Evolutionary conservation across 2,329 filamentous ascomycete species (phyloP).

Genomic region (Colletotrichum eremochloae): DNA sequence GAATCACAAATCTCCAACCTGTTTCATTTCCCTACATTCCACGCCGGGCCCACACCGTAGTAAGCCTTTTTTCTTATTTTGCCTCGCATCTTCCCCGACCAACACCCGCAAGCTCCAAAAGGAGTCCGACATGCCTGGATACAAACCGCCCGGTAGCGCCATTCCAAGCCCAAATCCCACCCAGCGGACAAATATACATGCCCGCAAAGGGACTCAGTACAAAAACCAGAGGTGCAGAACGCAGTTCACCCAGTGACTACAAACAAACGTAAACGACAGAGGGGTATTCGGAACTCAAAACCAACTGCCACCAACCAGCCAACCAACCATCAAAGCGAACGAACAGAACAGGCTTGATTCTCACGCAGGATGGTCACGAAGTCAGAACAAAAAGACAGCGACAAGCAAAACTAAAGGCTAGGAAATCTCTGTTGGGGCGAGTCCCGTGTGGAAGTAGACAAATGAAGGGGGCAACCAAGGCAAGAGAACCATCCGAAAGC

Average conservation of each 20-base stretch:
- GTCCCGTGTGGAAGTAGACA: conserved; percentile 38
- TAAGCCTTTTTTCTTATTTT: neutral
- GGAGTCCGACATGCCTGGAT: neutral
- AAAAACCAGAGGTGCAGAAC: neutral
- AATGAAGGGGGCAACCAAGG: conserved; percentile 36
- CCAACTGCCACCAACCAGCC: neutral
- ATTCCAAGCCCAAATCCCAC: neutral
- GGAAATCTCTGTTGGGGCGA: conserved; percentile 42
- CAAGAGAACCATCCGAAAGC: conserved; percentile 34
- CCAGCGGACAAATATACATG: conserved; percentile 1
- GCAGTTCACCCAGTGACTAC: neutral
- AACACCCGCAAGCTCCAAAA: neutral
- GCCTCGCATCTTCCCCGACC: neutral
- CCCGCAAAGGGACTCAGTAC: neutral
- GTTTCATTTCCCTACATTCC: neutral
- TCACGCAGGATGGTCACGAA: conserved; percentile 36
- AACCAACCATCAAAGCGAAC: conserved; percentile 11
- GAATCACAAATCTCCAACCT: neutral
- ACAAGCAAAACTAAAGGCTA: conserved; percentile 40
- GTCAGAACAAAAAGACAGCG: conserved; percentile 28
- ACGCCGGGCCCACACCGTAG: neutral
- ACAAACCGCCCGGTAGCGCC: neutral
- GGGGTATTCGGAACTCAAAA: conserved; percentile 22
- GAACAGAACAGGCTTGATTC: conserved; percentile 29
- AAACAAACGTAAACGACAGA: conserved; percentile 16